phyloP scores from a whole-genome alignment of 495 filamentous ascomycete species.

The Xylaria bambusicola region DNA sequence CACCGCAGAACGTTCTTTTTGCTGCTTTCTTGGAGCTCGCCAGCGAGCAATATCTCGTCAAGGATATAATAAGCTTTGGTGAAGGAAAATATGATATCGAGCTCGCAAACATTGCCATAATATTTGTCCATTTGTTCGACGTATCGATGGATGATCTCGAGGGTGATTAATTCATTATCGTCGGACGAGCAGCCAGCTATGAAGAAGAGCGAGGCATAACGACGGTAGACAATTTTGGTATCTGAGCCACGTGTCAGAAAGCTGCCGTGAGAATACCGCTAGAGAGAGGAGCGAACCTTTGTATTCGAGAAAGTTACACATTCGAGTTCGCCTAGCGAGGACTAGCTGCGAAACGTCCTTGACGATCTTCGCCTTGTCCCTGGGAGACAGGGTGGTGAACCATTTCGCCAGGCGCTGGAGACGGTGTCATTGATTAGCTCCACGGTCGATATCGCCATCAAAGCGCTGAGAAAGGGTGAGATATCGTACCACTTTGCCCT shows the following conservation, averaged over 20 bases:
- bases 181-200: conserved; percentile 93
- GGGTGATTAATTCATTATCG: conserved; percentile 96
- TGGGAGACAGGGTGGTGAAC: conserved; percentile 98
- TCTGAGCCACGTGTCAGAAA: conserved; percentile 56
- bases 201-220: conserved; percentile 98
- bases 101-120: conserved; percentile 99
- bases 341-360: conserved; percentile 99
- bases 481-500: conserved; percentile 93
- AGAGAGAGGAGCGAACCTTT: conserved; percentile 64
- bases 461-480: conserved; percentile 43
- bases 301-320: conserved; percentile 99
- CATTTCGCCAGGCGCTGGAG: conserved; percentile 94
- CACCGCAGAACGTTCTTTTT: conserved; percentile 97
- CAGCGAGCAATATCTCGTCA: conserved; percentile 92
- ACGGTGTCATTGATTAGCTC: conserved; percentile 34
- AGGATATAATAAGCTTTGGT: conserved; percentile 99
- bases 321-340: conserved; percentile 88
- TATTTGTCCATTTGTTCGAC: conserved; percentile 99
- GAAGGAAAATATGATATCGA: conserved; percentile 99
- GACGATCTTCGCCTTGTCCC: conserved; percentile 99
- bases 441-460: conserved; percentile 16
- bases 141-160: conserved; percentile 98
- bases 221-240: conserved; percentile 96
- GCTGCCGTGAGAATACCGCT: neutral
- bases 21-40: conserved; percentile 98